phyloP scores from a whole-genome alignment of 2,329 filamentous ascomycete species.

The Ophiostoma populinum region DNA sequence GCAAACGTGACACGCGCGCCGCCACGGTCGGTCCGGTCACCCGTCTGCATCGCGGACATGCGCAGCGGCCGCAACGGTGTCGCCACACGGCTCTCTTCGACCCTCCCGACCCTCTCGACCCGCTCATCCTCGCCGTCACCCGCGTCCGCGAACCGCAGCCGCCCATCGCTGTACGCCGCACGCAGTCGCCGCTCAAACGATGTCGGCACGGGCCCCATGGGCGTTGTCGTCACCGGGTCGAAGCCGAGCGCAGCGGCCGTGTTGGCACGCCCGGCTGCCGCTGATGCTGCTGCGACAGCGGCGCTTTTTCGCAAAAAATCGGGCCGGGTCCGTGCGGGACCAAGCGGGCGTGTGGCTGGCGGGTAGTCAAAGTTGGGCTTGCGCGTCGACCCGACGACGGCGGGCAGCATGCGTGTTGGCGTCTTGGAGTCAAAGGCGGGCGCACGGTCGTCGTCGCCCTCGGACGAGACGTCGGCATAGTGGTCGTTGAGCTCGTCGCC shows the following conservation, averaged over 20 bases:
- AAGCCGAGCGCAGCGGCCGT: neutral
- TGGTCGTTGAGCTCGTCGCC: neutral
- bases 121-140: neutral
- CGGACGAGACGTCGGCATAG: conserved; percentile 7
- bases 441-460: conserved; percentile 7
- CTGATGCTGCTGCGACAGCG: neutral
- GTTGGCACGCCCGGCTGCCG: neutral
- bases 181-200: conserved; percentile 12
- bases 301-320: conserved; percentile 2
- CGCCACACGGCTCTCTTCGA: neutral
- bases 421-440: too few relatives aligned
- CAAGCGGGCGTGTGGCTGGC: too few relatives aligned
- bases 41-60: neutral
- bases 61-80: conserved; percentile 4
- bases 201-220: conserved; percentile 12
- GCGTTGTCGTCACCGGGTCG: conserved; percentile 10
- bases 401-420: neutral
- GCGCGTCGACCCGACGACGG: too few relatives aligned
- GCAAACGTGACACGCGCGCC: conserved; percentile 10
- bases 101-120: neutral
- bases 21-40: neutral
- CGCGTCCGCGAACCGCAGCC: too few relatives aligned
- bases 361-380: too few relatives aligned
- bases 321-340: too few relatives aligned
- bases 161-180: conserved; percentile 8